Conservation (phyloP, 352 stramenopile species). For the Phytopythium chamaehyphon region DNA sequence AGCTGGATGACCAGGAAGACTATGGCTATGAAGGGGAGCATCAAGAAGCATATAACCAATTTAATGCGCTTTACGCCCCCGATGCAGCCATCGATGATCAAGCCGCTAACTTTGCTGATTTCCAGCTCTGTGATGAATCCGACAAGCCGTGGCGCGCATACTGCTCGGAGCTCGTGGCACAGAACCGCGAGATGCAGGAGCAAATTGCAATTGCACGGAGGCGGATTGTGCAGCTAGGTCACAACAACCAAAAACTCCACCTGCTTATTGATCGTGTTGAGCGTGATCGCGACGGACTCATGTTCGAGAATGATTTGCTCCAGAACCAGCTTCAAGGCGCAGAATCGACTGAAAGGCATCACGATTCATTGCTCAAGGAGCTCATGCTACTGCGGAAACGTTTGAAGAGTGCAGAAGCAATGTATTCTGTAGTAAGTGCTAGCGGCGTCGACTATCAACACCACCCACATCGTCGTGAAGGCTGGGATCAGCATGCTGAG, state of each 20-base stretch:
- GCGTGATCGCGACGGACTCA: slow-evolving; percentile 69
- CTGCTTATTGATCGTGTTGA: slow-evolving; percentile 81
- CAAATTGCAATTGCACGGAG: slow-evolving; percentile 58
- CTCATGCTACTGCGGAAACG: slow-evolving; percentile 39
- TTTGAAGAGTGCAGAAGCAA: slow-evolving; percentile 29
- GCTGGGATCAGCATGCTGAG: background rate
- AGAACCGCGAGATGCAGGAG: slow-evolving; percentile 76
- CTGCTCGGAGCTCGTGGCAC: slow-evolving; percentile 65
- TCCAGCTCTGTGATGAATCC: background rate
- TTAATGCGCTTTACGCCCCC: no score
- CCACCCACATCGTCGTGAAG: background rate
- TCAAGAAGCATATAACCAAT: no score
- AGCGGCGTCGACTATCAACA: background rate
- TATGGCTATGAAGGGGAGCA: no score
- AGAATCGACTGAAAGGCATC: slow-evolving; percentile 59
- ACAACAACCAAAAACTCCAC: slow-evolving; percentile 84
- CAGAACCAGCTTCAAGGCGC: slow-evolving; percentile 70
- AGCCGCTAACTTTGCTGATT: slow-evolving; percentile 1
- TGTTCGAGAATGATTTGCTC: slow-evolving; percentile 82
- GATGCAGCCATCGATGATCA: no score
- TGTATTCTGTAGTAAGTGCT: background rate
- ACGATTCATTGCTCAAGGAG: slow-evolving; percentile 67
- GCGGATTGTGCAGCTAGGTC: slow-evolving; percentile 61
- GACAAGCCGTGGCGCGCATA: slow-evolving; percentile 66
- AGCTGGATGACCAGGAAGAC: no score